Evolutionary conservation across 192 early-diverging fungal species (phyloP).

Genomic region (Entomortierella parvispora): DNA sequence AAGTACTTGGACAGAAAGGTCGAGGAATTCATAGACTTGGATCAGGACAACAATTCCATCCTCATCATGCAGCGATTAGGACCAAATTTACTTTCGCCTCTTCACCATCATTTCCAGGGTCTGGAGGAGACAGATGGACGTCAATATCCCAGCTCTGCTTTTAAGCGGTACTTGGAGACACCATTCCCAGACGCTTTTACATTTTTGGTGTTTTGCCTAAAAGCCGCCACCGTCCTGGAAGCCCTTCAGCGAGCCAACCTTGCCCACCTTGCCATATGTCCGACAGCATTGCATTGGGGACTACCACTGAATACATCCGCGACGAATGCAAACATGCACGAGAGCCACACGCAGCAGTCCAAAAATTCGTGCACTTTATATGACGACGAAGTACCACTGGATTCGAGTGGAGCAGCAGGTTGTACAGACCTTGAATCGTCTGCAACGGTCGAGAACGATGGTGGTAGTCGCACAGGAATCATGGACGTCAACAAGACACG

Average conservation of each 20-base stretch:
- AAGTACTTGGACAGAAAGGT: slow-evolving; percentile 46
- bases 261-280: slow-evolving; percentile 38
- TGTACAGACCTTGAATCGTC: background rate
- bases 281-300: slow-evolving; percentile 42
- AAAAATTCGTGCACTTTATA: slow-evolving; percentile 24
- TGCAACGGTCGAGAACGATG: background rate
- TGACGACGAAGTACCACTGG: slow-evolving; percentile 3
- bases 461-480: background rate
- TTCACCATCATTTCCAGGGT: slow-evolving; percentile 19
- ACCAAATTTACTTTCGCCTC: slow-evolving; percentile 31
- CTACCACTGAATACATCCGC: background rate
- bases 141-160: slow-evolving; percentile 9
- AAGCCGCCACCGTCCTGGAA: slow-evolving; percentile 36
- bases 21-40: slow-evolving; percentile 43
- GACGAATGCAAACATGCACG: background rate
- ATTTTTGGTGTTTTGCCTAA: slow-evolving; percentile 43
- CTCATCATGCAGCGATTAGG: slow-evolving; percentile 36
- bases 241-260: slow-evolving; percentile 31
- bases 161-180: background rate
- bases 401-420: background rate
- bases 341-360: background rate
- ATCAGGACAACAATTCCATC: slow-evolving; percentile 25
- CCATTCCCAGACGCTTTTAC: slow-evolving; percentile 30
- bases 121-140: slow-evolving; percentile 30
- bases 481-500: slow-evolving; percentile 32